phyloP scores from a whole-genome alignment of 108 stramenopile genomes.

The Mediolabrus comicus region DNA sequence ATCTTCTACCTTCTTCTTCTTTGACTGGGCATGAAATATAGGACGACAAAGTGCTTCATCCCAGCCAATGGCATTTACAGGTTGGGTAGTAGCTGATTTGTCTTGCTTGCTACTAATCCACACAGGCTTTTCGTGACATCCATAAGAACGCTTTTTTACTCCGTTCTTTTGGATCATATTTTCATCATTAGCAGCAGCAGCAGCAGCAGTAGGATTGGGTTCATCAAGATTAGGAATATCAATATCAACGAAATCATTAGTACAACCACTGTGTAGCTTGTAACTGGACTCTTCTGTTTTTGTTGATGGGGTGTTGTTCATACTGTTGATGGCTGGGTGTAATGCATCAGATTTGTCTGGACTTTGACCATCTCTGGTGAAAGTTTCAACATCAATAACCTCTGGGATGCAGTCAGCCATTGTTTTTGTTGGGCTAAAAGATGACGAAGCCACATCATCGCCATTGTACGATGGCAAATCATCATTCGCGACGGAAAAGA shows the following conservation, averaged over 20 bases:
- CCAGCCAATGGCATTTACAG: conserved; percentile 9
- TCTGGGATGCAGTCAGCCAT: neutral
- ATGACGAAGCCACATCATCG: neutral
- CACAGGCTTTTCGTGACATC: conserved; percentile 19
- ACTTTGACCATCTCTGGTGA: neutral
- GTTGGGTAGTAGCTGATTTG: neutral
- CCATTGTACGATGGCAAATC: neutral
- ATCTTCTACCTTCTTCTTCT: conserved; percentile 4
- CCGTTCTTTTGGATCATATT: neutral
- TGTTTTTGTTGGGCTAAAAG: neutral
- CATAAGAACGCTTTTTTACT: conserved; percentile 32
- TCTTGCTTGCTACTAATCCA: conserved; percentile 7
- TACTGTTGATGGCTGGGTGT: neutral
- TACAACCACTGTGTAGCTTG: neutral
- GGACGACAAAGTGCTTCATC: conserved; percentile 10
- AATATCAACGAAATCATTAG: neutral
- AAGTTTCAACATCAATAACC: neutral
- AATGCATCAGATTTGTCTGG: neutral
- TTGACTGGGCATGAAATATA: conserved; percentile 4
- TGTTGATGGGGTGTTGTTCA: neutral
- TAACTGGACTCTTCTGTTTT: neutral
- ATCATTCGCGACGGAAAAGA: neutral
- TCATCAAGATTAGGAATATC: neutral
- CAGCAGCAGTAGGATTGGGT: neutral
- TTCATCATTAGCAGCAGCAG: too few relatives aligned